These are phyloP conservation scores for Rhynchospora tenuis DNA, from an alignment of 176 grass and related monocot genomes.

Conservation along the genomic window DNA sequence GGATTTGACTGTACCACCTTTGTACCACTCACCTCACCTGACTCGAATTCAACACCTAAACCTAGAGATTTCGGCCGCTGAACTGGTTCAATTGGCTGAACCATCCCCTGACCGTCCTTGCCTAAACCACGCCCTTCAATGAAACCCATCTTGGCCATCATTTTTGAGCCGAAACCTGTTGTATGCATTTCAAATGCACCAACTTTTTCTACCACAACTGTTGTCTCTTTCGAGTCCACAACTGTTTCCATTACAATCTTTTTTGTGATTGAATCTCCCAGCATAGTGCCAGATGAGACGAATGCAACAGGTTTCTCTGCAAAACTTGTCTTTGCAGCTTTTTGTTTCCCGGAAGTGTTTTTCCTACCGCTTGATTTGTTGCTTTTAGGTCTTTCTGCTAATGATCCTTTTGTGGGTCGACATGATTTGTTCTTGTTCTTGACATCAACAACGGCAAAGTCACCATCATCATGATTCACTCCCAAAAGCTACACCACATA, in stretches of 20 bases:
- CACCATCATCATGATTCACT: conserved; percentile 35
- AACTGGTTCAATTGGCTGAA: conserved; percentile 64
- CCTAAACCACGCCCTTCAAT: conserved; percentile 70
- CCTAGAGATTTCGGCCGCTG: conserved; percentile 88
- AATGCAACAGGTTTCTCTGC: conserved; percentile 63
- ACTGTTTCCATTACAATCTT: conserved; percentile 31
- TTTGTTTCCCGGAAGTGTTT: conserved; percentile 31
- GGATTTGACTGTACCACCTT: conserved; percentile 27
- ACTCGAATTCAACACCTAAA: conserved; percentile 59
- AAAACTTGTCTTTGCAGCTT: conserved; percentile 36
- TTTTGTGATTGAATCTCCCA: conserved; percentile 35
- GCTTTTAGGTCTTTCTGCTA: conserved; percentile 20
- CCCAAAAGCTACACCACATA: conserved; percentile 51
- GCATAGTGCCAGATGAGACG: conserved; percentile 65
- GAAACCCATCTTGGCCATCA: conserved; percentile 99
- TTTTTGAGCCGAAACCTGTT: conserved; percentile 85
- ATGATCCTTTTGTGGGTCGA: conserved; percentile 4
- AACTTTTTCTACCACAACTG: conserved; percentile 22
- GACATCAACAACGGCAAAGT: conserved; percentile 45
- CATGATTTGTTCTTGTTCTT: conserved; percentile 31
- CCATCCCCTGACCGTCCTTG: conserved; percentile 82
- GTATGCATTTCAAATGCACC: conserved; percentile 84
- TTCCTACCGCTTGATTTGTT: conserved; percentile 39
- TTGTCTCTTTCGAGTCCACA: conserved; percentile 22
- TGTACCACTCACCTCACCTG: conserved; percentile 29